Evolutionary conservation across 352 stramenopile species (phyloP).

Genomic region (Pythium sukuiense): DNA sequence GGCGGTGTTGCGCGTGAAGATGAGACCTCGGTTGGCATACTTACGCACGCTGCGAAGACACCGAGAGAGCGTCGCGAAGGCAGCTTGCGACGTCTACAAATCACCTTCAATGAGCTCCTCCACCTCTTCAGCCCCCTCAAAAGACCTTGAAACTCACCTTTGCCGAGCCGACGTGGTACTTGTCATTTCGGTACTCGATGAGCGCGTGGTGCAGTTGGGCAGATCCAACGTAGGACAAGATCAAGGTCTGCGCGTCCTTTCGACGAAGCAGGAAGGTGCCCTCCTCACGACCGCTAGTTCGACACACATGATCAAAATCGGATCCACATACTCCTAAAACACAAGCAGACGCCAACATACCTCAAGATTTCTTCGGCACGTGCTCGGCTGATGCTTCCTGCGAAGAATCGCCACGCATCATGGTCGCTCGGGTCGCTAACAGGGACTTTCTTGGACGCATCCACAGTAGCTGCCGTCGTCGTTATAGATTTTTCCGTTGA

Average conservation of each 20-base stretch:
- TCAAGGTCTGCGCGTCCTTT: constrained; percentile 78
- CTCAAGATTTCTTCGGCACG: constrained; percentile 66
- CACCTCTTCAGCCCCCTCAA: not conserved
- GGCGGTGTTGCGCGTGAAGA: constrained; percentile 69
- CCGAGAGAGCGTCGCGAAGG: constrained; percentile 70
- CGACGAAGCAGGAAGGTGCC: constrained; percentile 79
- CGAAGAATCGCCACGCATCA: constrained; percentile 78
- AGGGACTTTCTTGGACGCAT: constrained; percentile 20
- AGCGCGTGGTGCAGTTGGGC: constrained; percentile 80
- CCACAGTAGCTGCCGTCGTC: not conserved
- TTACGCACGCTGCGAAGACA: constrained; percentile 78
- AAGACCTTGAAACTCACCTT: constrained; percentile 39
- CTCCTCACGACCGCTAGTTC: constrained; percentile 45
- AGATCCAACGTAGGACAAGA: constrained; percentile 75
- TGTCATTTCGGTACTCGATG: constrained; percentile 67
- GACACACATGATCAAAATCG: not conserved
- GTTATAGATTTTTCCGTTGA: not conserved
- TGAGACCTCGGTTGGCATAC: constrained; percentile 70
- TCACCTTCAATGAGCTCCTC: constrained; percentile 3
- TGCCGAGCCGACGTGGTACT: constrained; percentile 76
- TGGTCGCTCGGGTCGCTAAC: constrained; percentile 47
- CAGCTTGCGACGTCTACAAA: constrained; percentile 46
- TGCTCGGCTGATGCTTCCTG: constrained; percentile 69
- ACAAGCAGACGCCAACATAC: constrained; percentile 31
- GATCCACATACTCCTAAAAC: not conserved